Evolutionary conservation across 345 rosid genomes (phyloP).

Genomic region (Gossypium arboreum): DNA sequence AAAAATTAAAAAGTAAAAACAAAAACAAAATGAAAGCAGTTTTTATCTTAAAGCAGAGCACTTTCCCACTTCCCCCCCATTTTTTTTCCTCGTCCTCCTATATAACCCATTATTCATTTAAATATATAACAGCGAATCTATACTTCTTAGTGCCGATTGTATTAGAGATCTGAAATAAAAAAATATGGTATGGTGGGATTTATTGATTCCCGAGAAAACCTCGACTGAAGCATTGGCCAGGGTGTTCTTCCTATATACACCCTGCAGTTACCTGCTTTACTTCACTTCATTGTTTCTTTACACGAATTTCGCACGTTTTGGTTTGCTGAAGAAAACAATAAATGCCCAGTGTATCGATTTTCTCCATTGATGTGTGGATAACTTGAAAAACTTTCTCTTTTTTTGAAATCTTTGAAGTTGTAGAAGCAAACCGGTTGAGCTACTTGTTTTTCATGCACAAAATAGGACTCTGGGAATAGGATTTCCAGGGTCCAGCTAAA

Average conservation of each 20-base stretch:
- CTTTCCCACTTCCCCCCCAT: not conserved
- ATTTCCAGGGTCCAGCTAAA: not conserved
- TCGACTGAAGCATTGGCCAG: not conserved
- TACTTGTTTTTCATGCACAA: not conserved
- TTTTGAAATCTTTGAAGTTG: not conserved
- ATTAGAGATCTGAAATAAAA: not conserved
- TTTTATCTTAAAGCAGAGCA: not conserved
- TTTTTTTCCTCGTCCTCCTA: not conserved
- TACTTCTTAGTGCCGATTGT: not conserved
- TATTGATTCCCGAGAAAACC: slow-evolving; percentile 5
- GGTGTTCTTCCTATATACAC: not conserved
- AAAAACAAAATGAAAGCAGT: not conserved
- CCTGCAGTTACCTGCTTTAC: not conserved
- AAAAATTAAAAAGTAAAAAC: not conserved
- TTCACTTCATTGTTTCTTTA: not conserved
- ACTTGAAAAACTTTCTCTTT: not conserved
- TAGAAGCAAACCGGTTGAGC: not conserved
- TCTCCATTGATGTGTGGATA: not conserved
- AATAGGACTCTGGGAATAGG: not conserved
- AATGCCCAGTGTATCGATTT: not conserved
- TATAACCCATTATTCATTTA: not conserved
- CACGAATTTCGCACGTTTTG: not conserved
- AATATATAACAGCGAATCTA: slow-evolving; percentile 4
- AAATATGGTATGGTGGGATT: not conserved
- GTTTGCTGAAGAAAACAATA: not conserved